Base-by-base conservation (phyloP, 768 basidiomycete species). In the Suillus alpinus region DNA sequence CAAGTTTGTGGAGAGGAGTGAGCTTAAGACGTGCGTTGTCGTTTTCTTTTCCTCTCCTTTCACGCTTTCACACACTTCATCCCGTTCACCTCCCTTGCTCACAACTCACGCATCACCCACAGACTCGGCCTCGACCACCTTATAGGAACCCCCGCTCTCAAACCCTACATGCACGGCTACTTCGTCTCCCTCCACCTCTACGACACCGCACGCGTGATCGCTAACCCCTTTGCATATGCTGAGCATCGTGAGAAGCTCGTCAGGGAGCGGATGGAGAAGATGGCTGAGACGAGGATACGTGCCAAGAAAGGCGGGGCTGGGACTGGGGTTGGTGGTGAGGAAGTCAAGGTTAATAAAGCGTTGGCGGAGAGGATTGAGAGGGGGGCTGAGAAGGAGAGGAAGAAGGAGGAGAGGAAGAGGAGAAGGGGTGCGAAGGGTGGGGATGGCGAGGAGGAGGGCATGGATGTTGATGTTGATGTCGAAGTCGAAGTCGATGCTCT, bases 131-230 rank as follows among this genome's bases (percentile, higher is more conserved):
- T 99, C 71, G 91, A 95, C 66, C 94, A 96, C 72, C 92, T 99
- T 67, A 78, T 97, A 65, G 97, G 97, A 56, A 96, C 95, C 6
- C 88, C 94, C 23, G 87, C 91, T 18, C 91, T 98, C 81, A 96
- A 96, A 75, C 97, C 97, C 4, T 99, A 98, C 77, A 98, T 99
- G 96, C 97, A 99, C 75, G 97, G 97, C 46, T 98, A 95, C 85
- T 98, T 99, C 79, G 76, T 98, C 63, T 92, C 95, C 5, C 87
- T 98, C 76, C 93, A 94, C 68, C 85, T 98, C 6, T 98, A 98
- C 78, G 93, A 95, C 67, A 90, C 95, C 56, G 97, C 97, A 2
- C 88, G 95, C 36, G 84, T 96, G 64, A 95, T 98, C 66, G 89
- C 94, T 59, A 98, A 98, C 77, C 97, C 97, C 2, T 95, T 94